Evolutionary conservation across 2,329 filamentous ascomycete genomes (phyloP).

Genomic region (Fusarium camptoceras): DNA sequence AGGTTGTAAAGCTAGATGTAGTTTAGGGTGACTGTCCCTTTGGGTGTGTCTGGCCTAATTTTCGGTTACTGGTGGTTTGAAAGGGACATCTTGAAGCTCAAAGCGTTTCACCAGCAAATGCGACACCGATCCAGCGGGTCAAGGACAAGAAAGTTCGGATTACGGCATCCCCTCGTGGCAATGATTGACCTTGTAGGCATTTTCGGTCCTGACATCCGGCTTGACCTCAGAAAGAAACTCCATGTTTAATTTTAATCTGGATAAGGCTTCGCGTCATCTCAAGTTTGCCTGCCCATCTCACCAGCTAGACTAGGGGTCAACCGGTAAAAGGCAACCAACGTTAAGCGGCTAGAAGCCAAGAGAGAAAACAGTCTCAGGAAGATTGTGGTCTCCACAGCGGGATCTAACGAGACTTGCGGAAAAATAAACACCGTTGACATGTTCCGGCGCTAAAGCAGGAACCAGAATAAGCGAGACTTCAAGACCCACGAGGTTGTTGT

Average conservation of each 20-base stretch:
- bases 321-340: too few relatives aligned
- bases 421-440: slow-evolving; percentile 24
- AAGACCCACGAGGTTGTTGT: slow-evolving; percentile 5
- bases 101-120: slow-evolving; percentile 7
- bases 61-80: slow-evolving; percentile 9
- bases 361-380: slow-evolving; percentile 9
- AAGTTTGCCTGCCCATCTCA: background rate
- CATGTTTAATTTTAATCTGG: slow-evolving; percentile 2
- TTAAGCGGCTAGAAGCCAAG: slow-evolving; percentile 3
- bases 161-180: background rate
- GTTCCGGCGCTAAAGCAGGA: slow-evolving; percentile 40
- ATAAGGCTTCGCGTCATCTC: slow-evolving; percentile 7
- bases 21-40: background rate
- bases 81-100: background rate
- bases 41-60: background rate
- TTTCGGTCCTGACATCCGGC: slow-evolving; percentile 1
- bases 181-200: slow-evolving; percentile 9
- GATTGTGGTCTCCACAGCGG: background rate
- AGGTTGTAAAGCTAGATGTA: background rate
- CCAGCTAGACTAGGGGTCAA: background rate
- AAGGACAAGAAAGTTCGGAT: background rate
- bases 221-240: background rate
- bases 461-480: slow-evolving; percentile 6
- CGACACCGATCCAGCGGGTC: slow-evolving; percentile 10
- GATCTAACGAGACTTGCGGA: slow-evolving; percentile 25